Percentiles rank a stretch among this genome's conserved stretches.
Evolutionary conservation across 371 early-diverging fungal species (phyloP).

Genomic region (Haplosporangium sp.): DNA sequence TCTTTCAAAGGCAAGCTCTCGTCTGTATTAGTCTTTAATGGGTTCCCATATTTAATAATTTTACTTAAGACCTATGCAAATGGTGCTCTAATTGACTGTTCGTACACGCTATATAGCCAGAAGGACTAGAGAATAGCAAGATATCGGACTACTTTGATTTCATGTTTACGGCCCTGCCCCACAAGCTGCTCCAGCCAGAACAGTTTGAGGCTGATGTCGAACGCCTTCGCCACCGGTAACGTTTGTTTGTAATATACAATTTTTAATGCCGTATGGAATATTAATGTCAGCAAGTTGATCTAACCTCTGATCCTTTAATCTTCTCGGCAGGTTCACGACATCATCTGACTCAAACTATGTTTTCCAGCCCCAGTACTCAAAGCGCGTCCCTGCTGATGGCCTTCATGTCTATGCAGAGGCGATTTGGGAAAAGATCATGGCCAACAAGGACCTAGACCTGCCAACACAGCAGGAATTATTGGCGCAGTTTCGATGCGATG

Average conservation of each 20-base stretch:
- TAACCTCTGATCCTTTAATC: too few species aligned
- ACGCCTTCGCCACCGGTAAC: slow-evolving; percentile 75
- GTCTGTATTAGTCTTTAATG: neutral
- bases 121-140: slow-evolving; percentile 79
- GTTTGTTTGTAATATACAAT: neutral
- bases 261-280: neutral
- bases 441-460: slow-evolving; percentile 95
- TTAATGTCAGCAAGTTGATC: neutral
- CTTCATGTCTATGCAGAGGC: slow-evolving; percentile 89
- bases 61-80: neutral
- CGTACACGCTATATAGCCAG: slow-evolving; percentile 65
- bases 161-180: slow-evolving; percentile 91
- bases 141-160: slow-evolving; percentile 95
- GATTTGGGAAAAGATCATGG: slow-evolving; percentile 95
- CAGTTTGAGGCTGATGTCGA: slow-evolving; percentile 83
- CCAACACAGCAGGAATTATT: slow-evolving; percentile 98
- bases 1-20: slow-evolving; percentile 75
- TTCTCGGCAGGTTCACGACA: slow-evolving; percentile 73
- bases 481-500: slow-evolving; percentile 98
- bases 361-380: slow-evolving; percentile 89
- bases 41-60: neutral
- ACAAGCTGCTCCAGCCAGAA: slow-evolving; percentile 88
- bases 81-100: neutral
- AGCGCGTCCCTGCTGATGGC: slow-evolving; percentile 96
- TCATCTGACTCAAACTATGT: slow-evolving; percentile 77